Base-by-base conservation (phyloP, 179 eudicot genomes). In the Beta corolliflora region DNA sequence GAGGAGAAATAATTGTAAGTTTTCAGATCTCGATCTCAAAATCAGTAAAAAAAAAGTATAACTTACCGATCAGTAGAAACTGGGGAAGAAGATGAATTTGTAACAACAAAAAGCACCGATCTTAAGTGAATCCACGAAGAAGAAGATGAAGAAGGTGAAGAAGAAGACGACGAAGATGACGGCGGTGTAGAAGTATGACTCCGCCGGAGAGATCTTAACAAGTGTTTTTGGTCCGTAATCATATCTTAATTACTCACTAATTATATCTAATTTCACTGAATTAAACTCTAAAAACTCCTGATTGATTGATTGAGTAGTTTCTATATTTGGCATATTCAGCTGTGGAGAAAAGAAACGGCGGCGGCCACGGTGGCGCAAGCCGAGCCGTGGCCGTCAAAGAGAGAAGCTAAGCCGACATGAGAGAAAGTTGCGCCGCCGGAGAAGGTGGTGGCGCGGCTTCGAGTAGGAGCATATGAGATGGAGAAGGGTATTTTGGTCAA, bases 81-180 rank as follows among this genome's bases (percentile, higher is more conserved):
- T 48, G 90, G 88, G 25, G 92, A 87, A 74, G 93, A 89, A 65
- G 82, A 71, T 0, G 82, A 80, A 65, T 59, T 89, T 55, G 90
- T 86, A 78, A 88, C 91, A 5, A 89, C 89, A 65, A 87, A 90
- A 10, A 91, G 82, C 80, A 90, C 93, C 73, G 93, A 91, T 87
- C 97, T 79, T 83, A 91, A 81, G 85, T 86, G 92, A 84, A 89
- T 85, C 97, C 94, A 92, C 31, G 94, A 87, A 45, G 89, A 88
- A 19, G 92, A 81, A 15, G 64, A 52, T 3, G 88, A 73, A 2
- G 90, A 83, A 2, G 93, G 76, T 6, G 92, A 79, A 19, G 89
- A 81, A 15, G 92, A 78, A 19, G 82, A 71, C 14, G 85, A 78
- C 60, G 91, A 70, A 5, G 90, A 83, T 18, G 88, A 77, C 11